Base-by-base conservation (phyloP, 352 stramenopile species). In the Phytophthora meadii region DNA sequence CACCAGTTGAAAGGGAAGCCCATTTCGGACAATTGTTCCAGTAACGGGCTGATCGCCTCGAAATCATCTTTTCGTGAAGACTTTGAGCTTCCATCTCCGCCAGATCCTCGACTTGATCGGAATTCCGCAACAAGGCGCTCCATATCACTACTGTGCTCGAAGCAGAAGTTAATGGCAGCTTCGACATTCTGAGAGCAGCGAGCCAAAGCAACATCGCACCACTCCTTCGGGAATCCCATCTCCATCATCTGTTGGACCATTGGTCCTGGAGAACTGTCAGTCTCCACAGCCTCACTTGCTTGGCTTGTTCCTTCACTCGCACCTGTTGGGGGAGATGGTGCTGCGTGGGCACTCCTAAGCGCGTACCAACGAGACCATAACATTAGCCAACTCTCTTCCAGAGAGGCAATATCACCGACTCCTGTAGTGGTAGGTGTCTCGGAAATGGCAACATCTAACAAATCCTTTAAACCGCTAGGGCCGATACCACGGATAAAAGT, bases 171-270 rank as follows among this genome's bases (percentile, higher is more conserved):
- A 53, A 97, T 97, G 17, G 91, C 91, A 47, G 87, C 84, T 67
- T 97, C 91, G 24, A 97, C 88, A 59, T 96, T 96, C 27, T 95
- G 88, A 36, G 88, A 88, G 59, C 89, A 97, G 24, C 87, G 76
- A 54, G 84, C 76, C 40, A 97, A 68, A 30, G 91, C 90, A 25
- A 96, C 87, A 58, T 97, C 89, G 67, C 91, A 97, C 91, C 90
- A 97, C 56, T 97, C 90, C 54, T 94, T 94, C 9, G 91, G 89
- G 50, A 97, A 97, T 25, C 91, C 91, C 88, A 97, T 97, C 52
- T 97, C 91, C 90, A 97, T 96, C 90, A 97, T 97, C 66, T 96
- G 88, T 61, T 95, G 88, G 12, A 94, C 85, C 76, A 95, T 90
- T 28, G 85, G 79, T 12, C 83, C 87, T 3, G 81, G 74, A 11